Evolutionary conservation across 352 stramenopile species (phyloP).

Genomic region (Pythium oligandrum): DNA sequence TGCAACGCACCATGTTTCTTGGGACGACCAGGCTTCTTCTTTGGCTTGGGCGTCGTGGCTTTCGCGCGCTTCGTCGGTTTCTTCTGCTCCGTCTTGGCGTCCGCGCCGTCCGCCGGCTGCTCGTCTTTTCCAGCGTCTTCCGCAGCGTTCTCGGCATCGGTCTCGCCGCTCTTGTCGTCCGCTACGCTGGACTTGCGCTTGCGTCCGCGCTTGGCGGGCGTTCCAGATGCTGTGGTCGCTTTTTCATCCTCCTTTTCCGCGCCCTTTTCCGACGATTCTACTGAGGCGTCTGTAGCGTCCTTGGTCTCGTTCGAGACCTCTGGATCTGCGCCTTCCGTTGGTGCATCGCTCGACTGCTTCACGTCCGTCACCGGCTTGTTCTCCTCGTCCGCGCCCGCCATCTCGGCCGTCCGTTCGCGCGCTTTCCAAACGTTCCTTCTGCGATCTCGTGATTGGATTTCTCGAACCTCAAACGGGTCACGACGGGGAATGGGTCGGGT

Average conservation of each 20-base stretch:
- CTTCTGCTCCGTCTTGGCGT: constrained; percentile 11
- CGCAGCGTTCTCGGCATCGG: constrained; percentile 5
- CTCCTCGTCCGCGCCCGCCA: no score
- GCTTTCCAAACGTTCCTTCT: no score
- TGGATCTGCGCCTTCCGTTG: no score
- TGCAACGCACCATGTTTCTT: constrained; percentile 1
- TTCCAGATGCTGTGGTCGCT: constrained; percentile 1
- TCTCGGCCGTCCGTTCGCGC: no score
- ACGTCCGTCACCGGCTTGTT: no score
- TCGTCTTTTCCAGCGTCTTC: background rate
- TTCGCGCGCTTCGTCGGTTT: constrained; percentile 1
- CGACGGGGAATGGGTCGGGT: constrained; percentile 5
- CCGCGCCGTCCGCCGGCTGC: constrained; percentile 4
- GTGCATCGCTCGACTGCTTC: no score
- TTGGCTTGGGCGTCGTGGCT: background rate
- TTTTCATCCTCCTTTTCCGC: constrained; percentile 2
- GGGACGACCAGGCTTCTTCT: constrained; percentile 5
- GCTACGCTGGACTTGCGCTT: constrained; percentile 21
- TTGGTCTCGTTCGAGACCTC: no score
- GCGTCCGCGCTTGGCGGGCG: constrained; percentile 29
- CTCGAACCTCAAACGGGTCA: no score
- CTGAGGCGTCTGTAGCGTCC: background rate
- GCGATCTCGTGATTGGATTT: no score
- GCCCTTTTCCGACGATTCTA: background rate
- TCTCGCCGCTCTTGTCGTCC: constrained; percentile 12